A percentile compares a stretch with the other conserved stretches of the same genome.
Conservation (phyloP, 2,329 filamentous ascomycete species). For the Orbilia oligospora region DNA sequence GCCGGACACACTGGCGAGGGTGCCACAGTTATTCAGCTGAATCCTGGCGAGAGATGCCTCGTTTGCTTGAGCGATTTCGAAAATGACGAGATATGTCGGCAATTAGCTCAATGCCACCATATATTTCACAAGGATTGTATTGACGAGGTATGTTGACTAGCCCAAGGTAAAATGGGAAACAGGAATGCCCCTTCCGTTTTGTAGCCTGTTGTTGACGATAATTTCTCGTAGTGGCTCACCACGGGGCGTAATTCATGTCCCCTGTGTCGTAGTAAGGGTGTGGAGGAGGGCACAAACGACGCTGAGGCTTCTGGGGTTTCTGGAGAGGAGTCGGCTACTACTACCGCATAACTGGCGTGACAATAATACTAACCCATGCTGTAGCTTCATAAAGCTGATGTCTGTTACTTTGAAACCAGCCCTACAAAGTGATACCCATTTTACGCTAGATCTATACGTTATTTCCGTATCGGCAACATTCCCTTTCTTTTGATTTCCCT, state of each 20-base stretch:
- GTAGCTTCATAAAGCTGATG: not conserved
- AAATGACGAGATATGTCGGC: slow-evolving; percentile 74
- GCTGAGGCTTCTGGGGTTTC: slow-evolving; percentile 10
- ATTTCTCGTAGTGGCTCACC: slow-evolving; percentile 74
- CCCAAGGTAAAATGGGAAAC: not conserved
- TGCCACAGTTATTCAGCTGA: slow-evolving; percentile 56
- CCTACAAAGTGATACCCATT: slow-evolving; percentile 17
- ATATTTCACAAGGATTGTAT: slow-evolving; percentile 79
- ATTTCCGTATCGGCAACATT: not conserved
- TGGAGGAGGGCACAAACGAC: slow-evolving; percentile 66
- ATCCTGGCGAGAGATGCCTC: slow-evolving; percentile 73
- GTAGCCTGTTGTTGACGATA: slow-evolving; percentile 65
- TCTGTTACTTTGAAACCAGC: not conserved
- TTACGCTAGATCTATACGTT: slow-evolving; percentile 8
- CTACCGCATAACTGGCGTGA: slow-evolving; percentile 22
- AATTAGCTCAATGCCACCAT: slow-evolving; percentile 76
- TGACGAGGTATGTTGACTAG: slow-evolving; percentile 73
- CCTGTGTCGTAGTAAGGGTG: slow-evolving; percentile 72
- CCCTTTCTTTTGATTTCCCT: slow-evolving; percentile 9
- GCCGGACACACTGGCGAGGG: slow-evolving; percentile 63
- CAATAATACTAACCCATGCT: not conserved
- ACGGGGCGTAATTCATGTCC: slow-evolving; percentile 77
- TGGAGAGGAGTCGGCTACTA: slow-evolving; percentile 16
- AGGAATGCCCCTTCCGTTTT: not conserved
- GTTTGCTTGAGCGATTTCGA: slow-evolving; percentile 79